Conservation (phyloP, 2,329 filamentous ascomycete species). For the Claviceps quebecensis region DNA sequence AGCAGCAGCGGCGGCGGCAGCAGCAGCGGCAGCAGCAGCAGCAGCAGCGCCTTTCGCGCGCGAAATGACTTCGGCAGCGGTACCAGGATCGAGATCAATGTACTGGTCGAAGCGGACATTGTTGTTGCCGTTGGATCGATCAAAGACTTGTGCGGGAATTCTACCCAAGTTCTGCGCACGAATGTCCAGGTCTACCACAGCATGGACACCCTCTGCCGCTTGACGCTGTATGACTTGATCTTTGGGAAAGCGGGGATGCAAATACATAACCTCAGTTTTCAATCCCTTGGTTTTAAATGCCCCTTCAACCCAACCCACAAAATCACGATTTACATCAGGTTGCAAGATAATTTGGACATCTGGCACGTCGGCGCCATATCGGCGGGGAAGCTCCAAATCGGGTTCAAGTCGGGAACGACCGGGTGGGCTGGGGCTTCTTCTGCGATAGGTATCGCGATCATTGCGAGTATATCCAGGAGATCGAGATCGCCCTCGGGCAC, state of each 20-base stretch:
- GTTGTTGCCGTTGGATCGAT: constrained; percentile 57
- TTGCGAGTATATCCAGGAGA: constrained; percentile 41
- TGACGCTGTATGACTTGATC: constrained; percentile 71
- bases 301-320: constrained; percentile 69
- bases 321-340: constrained; percentile 64
- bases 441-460: constrained; percentile 41
- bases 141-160: constrained; percentile 74
- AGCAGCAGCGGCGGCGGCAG: constrained; percentile 12
- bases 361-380: constrained; percentile 62
- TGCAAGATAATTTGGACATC: constrained; percentile 81
- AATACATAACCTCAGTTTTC: constrained; percentile 63
- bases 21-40: constrained; percentile 12
- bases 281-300: constrained; percentile 60
- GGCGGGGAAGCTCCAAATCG: constrained; percentile 57
- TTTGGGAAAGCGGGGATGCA: constrained; percentile 63
- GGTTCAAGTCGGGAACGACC: constrained; percentile 32
- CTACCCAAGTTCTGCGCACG: constrained; percentile 55
- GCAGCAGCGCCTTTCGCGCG: constrained; percentile 44
- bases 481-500: constrained; percentile 49
- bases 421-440: constrained; percentile 57
- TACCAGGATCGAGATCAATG: constrained; percentile 60
- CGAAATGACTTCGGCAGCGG: constrained; percentile 68
- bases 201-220: constrained; percentile 77
- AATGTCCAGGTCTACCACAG: constrained; percentile 63
- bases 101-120: constrained; percentile 83